Base-by-base conservation (phyloP, 257 asterid genomes). In the Nicotiana paniculata region DNA sequence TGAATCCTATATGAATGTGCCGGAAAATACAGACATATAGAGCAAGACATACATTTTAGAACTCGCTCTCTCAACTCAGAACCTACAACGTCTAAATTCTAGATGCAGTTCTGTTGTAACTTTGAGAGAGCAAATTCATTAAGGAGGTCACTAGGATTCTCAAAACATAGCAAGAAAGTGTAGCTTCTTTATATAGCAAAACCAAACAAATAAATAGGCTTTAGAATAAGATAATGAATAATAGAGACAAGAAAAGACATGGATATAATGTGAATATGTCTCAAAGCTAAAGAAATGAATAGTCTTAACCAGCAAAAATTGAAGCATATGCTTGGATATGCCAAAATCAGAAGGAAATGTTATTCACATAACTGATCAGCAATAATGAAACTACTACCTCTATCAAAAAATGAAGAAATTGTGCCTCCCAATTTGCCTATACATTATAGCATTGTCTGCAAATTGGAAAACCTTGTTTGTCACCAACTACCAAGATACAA, bases 401-500 rank as follows among this genome's bases (percentile, higher is more conserved):
- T n/a, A 11, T 84, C 51, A 55, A 61, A 84, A n/a, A 48, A 39
- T 70, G 43, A 9, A 35, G 57, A 53, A 80, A 13, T 7, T 72
- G 30, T 72, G 77, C 46, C 26, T 59, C 30, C 74, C 65, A 81
- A 76, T 4, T 77, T 63, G 68, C 81, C 81, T 70, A 68, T 82
- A 32, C 65, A 84, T 61, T 72, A 33, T 61, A 79, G 75, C 54
- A 62, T 39, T 77, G 61, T 81, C 67, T 21, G 79, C 0, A 24
- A 1, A 66, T 66, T 32, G 33, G 53, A 48, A 68, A 68, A 46
- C 21, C 65, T 74, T 63, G 81, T 68, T 70, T 67, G 3, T 48
- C 78, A 51, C 61, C 75, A 76, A 59, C 30, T 89, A 91, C 90
- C 87, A 90, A 2, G 85, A 70, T 77, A 76, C 70, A 81, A 88